Conservation (phyloP, 306 rosid genomes). For the Betula pendula region DNA sequence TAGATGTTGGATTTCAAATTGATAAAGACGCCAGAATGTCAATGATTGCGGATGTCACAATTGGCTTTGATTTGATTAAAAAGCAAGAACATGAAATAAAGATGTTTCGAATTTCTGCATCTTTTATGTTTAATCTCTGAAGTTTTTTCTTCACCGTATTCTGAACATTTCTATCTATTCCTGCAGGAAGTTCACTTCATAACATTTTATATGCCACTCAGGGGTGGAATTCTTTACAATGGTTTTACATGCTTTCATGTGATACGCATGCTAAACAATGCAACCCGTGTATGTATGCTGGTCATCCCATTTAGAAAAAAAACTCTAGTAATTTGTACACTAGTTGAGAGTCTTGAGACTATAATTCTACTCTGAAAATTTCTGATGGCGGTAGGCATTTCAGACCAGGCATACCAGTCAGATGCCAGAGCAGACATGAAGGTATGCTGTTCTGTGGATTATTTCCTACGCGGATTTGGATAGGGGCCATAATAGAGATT, state of each 20-base stretch:
- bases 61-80: not conserved
- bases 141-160: not conserved
- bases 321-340: conserved; percentile 18
- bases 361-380: conserved; percentile 35
- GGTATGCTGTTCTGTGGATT: conserved; percentile 42
- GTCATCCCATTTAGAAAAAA: conserved; percentile 7
- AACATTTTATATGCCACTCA: conserved; percentile 91
- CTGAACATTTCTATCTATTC: conserved; percentile 12
- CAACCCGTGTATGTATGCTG: conserved; percentile 76
- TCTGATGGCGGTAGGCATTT: conserved; percentile 96
- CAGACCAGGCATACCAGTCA: conserved; percentile 62
- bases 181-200: conserved; percentile 90
- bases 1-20: not conserved
- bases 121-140: not conserved
- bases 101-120: not conserved
- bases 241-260: conserved; percentile 89
- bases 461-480: conserved; percentile 3
- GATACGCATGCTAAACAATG: conserved; percentile 97
- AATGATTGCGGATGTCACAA: not conserved
- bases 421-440: conserved; percentile 88
- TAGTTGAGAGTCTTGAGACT: conserved; percentile 30
- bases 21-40: not conserved
- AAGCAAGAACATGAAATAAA: not conserved
- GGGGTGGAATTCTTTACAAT: conserved; percentile 98
- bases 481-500: not conserved